Percentiles rank a stretch among this genome's conserved stretches.
These are phyloP conservation scores for Calocybe cyanea DNA, from an alignment of 768 basidiomycete species.

Conservation along the genomic window DNA sequence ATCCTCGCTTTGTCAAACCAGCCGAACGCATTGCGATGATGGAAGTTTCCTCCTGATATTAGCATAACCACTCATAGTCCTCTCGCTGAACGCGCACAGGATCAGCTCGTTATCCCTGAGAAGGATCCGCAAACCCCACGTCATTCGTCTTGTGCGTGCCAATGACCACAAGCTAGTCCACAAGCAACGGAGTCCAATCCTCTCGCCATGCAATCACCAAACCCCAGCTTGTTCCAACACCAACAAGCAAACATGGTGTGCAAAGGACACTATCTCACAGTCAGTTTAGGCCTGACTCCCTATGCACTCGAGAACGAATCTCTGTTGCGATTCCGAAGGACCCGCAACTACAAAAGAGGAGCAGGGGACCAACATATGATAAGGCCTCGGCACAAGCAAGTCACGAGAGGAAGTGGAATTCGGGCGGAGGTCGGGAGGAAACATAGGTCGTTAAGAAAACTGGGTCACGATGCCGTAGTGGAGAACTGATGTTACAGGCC, in stretches of 20 bases:
- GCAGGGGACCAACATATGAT: constrained; percentile 23
- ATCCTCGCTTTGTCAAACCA: constrained; percentile 10
- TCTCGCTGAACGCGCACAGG: constrained; percentile 21
- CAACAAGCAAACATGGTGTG: constrained; percentile 2
- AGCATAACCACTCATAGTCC: constrained; percentile 9
- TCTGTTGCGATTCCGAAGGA: constrained; percentile 46
- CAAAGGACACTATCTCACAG: constrained; percentile 9
- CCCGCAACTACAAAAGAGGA: constrained; percentile 33
- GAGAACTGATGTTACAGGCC: constrained; percentile 12
- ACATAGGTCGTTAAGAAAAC: constrained; percentile 10
- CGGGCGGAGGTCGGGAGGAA: constrained; percentile 1
- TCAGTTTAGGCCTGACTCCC: constrained; percentile 11
- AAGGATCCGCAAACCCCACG: constrained; percentile 13
- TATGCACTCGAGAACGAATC: constrained; percentile 53
- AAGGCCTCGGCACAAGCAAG: constrained; percentile 1
- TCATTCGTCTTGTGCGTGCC: constrained; percentile 30
- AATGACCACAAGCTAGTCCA: constrained; percentile 21
- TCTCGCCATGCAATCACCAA: constrained; percentile 20
- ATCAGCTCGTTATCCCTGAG: constrained; percentile 29
- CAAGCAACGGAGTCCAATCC: constrained; percentile 12
- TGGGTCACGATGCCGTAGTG: constrained; percentile 2
- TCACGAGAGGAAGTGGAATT: constrained; percentile 1
- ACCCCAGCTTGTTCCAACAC: constrained; percentile 11
- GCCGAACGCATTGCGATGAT: constrained; percentile 8
- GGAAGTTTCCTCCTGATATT: constrained; percentile 5